phyloP scores from a whole-genome alignment of 441 rosid genomes.

The Iberis amara region DNA sequence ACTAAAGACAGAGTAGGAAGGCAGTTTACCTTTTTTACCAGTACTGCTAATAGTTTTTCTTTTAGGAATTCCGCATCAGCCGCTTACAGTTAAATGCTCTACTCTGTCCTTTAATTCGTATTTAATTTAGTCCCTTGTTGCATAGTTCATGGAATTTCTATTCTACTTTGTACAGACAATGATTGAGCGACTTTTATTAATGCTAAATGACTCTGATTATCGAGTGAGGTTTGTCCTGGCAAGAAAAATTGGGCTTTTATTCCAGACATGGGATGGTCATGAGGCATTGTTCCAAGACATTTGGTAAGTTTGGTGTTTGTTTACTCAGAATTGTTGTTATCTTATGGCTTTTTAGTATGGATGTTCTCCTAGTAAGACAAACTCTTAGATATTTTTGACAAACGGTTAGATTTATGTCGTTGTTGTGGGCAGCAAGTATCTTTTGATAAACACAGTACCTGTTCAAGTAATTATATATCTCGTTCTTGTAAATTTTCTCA shows the following conservation, averaged over 20 bases:
- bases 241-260: constrained; percentile 71
- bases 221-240: constrained; percentile 78
- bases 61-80: constrained; percentile 12
- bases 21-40: constrained; percentile 9
- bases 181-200: constrained; percentile 65
- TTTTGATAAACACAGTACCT: constrained; percentile 12
- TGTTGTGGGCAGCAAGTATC: constrained; percentile 13
- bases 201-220: constrained; percentile 86
- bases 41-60: constrained; percentile 6
- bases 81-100: constrained; percentile 11
- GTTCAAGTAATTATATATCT: constrained; percentile 4
- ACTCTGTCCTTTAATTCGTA: constrained; percentile 15
- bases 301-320: constrained; percentile 54
- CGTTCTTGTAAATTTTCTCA: constrained; percentile 4
- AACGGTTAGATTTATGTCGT: constrained; percentile 15
- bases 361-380: constrained; percentile 11
- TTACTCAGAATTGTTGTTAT: constrained; percentile 1
- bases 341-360: constrained; percentile 6
- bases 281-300: constrained; percentile 87
- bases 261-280: constrained; percentile 99
- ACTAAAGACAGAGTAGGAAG: neutral
- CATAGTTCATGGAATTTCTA: constrained; percentile 12
- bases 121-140: constrained; percentile 16
- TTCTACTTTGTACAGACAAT: constrained; percentile 50
- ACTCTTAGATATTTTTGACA: constrained; percentile 5